Base-by-base conservation (phyloP, 352 stramenopile species). In the Phytophthora multivora region DNA sequence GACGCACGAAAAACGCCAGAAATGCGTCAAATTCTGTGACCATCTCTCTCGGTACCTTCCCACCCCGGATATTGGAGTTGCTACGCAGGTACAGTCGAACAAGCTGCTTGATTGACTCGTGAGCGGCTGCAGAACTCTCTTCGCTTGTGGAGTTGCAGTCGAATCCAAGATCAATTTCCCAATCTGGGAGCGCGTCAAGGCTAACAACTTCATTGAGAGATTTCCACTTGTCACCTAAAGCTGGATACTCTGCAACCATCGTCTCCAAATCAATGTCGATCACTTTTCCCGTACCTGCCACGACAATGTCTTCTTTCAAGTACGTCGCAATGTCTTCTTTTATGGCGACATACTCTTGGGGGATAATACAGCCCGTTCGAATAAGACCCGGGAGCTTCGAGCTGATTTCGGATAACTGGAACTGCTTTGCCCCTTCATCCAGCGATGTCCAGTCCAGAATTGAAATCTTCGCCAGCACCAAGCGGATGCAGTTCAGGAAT, bases 401-500 rank as follows among this genome's bases (percentile, higher is more conserved):
- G 8, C 49, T 69, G 13, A 87, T 43, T 47, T 92, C 83, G 4
- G 73, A 64, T 8, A 92, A 36, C 42, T 88, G 77, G 23, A 90
- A 77, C 41, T 73, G 58, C 69, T 77, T 48, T 47, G 76, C 66
- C 12, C 73, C 82, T 55, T 90, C 77, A 47, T 95, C 86, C 5
- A 93, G 55, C 0, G 76, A 88, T 2, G 86, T 95, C 81, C 83
- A 95, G 39, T 93, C 83, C 16, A 95, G 42, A 50, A 93, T 90
- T 5, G 81, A 75, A 16, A 95, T 89, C 54, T 95, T 95, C 0
- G 83, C 78, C 0, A 95, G 52, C 26, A 93, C 70, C 28, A 93
- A 63, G 0, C 80, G 78, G 23, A 95, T 71, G 52, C 83, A 91
- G 31, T 95, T 78, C 31, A 90, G 63, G 54, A 93, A 93, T 5